Evolutionary conservation across 2,329 filamentous ascomycete genomes (phyloP), one percentile per base, ranked within the genome.

Genomic region (Lachnellula willkommii): DNA sequence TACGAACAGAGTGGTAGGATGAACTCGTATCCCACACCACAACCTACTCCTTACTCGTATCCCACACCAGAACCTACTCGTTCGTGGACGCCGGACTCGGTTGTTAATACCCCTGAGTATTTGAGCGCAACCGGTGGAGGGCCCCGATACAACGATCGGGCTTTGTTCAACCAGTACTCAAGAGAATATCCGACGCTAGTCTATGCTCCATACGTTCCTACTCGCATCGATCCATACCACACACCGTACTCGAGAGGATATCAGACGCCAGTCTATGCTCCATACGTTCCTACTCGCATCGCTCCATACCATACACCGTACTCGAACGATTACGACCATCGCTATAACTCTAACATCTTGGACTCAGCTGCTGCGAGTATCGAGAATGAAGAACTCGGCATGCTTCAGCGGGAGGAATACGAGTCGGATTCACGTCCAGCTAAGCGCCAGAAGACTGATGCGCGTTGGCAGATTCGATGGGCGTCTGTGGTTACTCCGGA

Each of bases 51-150:
- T n/a, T n/a, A 71, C 70, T 32, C 62, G 9, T 66, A 67, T 60
- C 63, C 65, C 47, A 66, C 65, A 58, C 64, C 63, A 64, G 65
- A 77, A 57, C 69, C 75, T 57, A 80, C 79, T 47, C 79, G 79
- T 57, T 74, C 76, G 17, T 80, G 78, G 26, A 77, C 77, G 47
- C 76, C 77, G 15, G 77, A 78, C 56, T 80, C 78, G 37, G 78
- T 77, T 42, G 75, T 79, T 22, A 76, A 75, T 50, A 81, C 79
- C 42, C 79, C 79, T 20, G 79, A 81, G 58, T 79, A 79, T 62
- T 73, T 77, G 66, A 76, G 74, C 55, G 68, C 72, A 43, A 70
- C 72, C 50, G 72, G 72, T 57, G 68, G 71, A 71, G 79, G 73
- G 63, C 75, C 79, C 62, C 77, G 76, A 74, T 73, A 78, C 48